phyloP scores from a whole-genome alignment of 306 rosid genomes.

The Vachellia pachyceras region DNA sequence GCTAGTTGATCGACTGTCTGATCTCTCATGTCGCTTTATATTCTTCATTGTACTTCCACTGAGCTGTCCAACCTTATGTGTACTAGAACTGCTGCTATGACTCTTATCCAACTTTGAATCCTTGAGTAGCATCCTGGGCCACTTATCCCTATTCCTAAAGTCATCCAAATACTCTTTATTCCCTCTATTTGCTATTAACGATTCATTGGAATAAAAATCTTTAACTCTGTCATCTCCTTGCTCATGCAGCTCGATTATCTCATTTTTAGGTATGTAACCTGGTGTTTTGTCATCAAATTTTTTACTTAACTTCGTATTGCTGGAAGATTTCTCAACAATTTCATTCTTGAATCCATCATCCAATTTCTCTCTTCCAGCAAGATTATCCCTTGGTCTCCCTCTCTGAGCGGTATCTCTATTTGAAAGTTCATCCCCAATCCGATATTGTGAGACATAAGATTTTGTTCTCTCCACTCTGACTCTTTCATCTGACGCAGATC shows the following conservation, averaged over 20 bases:
- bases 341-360: constrained; percentile 33
- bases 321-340: constrained; percentile 19
- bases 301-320: neutral
- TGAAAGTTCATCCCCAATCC: neutral
- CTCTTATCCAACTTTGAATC: constrained; percentile 18
- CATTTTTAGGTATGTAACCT: constrained; percentile 31
- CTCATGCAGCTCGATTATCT: constrained; percentile 32
- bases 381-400: constrained; percentile 26
- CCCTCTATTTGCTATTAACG: constrained; percentile 27
- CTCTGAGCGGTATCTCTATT: constrained; percentile 11
- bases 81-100: constrained; percentile 29
- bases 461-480: constrained; percentile 38
- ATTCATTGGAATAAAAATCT: constrained; percentile 21
- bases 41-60: constrained; percentile 27
- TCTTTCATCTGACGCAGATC: constrained; percentile 43
- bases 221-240: constrained; percentile 4
- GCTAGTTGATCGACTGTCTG: constrained; percentile 27
- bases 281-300: constrained; percentile 4
- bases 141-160: constrained; percentile 9
- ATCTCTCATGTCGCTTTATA: neutral
- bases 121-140: constrained; percentile 15
- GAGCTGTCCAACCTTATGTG: constrained; percentile 20
- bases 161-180: constrained; percentile 37
- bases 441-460: constrained; percentile 39
- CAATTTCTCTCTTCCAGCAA: constrained; percentile 17